Evolutionary conservation across 257 asterid species (phyloP).

Genomic region (Verbascum thapsus): DNA sequence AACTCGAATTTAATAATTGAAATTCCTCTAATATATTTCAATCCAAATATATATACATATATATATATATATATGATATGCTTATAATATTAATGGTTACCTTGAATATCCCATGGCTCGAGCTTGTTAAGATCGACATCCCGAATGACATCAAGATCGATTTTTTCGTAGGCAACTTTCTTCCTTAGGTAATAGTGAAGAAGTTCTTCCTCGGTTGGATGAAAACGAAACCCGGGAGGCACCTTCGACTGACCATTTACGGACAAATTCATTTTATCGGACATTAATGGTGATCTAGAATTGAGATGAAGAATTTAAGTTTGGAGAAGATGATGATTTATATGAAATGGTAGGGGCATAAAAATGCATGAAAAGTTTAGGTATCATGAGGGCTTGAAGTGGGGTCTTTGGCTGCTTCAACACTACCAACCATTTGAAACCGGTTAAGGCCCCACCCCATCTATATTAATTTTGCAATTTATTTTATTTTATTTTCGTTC

Average conservation of each 20-base stretch:
- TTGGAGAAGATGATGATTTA: slow-evolving; percentile 51
- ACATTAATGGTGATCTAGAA: slow-evolving; percentile 32
- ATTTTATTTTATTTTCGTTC: too few relatives aligned
- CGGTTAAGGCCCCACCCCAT: slow-evolving; percentile 22
- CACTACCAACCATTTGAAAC: slow-evolving; percentile 46
- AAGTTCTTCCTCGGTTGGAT: slow-evolving; percentile 93
- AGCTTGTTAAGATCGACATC: slow-evolving; percentile 93
- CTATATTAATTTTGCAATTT: too few relatives aligned
- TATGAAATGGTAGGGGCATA: too few relatives aligned
- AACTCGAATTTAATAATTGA: too few relatives aligned
- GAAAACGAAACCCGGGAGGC: slow-evolving; percentile 93
- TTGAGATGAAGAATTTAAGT: slow-evolving; percentile 21
- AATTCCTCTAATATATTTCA: too few relatives aligned
- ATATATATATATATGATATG: too few relatives aligned
- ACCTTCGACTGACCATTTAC: slow-evolving; percentile 86
- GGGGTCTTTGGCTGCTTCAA: too few relatives aligned
- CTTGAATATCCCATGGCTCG: slow-evolving; percentile 98
- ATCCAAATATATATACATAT: too few relatives aligned
- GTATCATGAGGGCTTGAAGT: too few relatives aligned
- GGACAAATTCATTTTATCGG: slow-evolving; percentile 66
- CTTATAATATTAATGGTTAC: too few relatives aligned
- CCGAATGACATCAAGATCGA: slow-evolving; percentile 86
- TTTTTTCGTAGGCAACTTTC: slow-evolving; percentile 65
- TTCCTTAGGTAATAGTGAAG: slow-evolving; percentile 81
- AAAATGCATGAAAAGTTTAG: slow-evolving; percentile 59